Percentiles rank a stretch among this genome's conserved stretches.
Conservation (phyloP, 306 rosid genomes). For the Cicer chorassanicum region DNA sequence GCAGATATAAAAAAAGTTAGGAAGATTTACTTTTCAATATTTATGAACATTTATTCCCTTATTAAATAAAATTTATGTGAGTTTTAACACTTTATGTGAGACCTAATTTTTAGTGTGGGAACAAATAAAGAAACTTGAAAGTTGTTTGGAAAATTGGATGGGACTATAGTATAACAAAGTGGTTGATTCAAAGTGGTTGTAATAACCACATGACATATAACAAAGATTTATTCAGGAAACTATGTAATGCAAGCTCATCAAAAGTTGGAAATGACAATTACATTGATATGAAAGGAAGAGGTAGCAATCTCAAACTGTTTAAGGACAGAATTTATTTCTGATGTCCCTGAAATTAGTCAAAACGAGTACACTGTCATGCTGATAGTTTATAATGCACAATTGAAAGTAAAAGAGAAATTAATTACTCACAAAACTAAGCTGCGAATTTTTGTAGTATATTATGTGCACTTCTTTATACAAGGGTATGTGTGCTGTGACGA, state of each 20-base stretch:
- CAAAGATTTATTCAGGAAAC: neutral
- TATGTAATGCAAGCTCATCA: neutral
- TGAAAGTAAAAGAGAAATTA: neutral
- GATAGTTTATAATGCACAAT: slow-evolving; percentile 8
- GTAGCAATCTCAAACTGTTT: neutral
- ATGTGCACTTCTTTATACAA: neutral
- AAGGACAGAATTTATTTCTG: neutral
- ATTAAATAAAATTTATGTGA: no score
- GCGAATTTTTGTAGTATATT: neutral
- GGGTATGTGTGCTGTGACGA: neutral
- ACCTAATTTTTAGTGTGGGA: no score
- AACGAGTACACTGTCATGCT: neutral
- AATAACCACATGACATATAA: neutral
- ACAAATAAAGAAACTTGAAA: no score
- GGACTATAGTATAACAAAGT: neutral
- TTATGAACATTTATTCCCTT: no score
- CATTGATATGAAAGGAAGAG: neutral
- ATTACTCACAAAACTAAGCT: neutral
- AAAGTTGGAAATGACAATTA: neutral
- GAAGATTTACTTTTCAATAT: no score
- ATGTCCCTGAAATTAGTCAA: neutral
- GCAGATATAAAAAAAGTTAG: no score
- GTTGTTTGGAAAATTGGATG: no score
- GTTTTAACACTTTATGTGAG: no score
- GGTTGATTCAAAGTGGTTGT: neutral